Evolutionary conservation across 495 filamentous ascomycete species (phyloP).

Genomic region (Xylaria castorea): DNA sequence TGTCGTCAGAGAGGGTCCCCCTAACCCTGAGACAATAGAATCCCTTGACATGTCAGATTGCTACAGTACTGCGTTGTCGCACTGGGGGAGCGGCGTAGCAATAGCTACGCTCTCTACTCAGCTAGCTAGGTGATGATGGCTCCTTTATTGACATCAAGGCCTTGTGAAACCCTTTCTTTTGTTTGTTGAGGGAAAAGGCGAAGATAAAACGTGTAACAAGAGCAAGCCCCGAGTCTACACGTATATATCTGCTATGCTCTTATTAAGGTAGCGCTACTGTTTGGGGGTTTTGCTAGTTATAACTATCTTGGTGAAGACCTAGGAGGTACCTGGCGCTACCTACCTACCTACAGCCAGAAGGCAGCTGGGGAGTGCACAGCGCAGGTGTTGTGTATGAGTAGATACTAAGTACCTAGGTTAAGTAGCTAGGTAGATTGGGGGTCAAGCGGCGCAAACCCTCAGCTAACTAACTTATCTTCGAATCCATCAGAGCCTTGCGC

Average conservation of each 20-base stretch:
- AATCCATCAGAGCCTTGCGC: slow-evolving; percentile 7
- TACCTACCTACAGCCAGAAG: no score
- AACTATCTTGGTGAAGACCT: background rate
- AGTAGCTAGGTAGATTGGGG: slow-evolving; percentile 1
- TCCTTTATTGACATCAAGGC: background rate
- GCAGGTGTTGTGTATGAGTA: background rate
- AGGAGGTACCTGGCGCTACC: background rate
- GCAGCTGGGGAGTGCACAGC: background rate
- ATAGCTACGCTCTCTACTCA: background rate
- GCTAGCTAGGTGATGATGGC: background rate
- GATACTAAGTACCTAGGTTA: no score
- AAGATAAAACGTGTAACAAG: background rate
- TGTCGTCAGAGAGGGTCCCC: slow-evolving; percentile 10
- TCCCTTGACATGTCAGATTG: slow-evolving; percentile 25
- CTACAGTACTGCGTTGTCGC: background rate
- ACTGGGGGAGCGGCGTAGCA: background rate
- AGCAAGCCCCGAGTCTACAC: background rate
- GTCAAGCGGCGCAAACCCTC: slow-evolving; percentile 7
- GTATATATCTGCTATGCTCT: background rate
- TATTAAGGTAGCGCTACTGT: background rate
- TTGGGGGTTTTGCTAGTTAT: background rate
- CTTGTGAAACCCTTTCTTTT: background rate
- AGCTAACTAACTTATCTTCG: background rate
- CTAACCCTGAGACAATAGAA: slow-evolving; percentile 21
- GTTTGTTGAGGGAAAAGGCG: background rate